Evolutionary conservation across 2,329 filamentous ascomycete species (phyloP), one percentile per base, ranked within the genome.

Genomic region (Aspergillus terreus): DNA sequence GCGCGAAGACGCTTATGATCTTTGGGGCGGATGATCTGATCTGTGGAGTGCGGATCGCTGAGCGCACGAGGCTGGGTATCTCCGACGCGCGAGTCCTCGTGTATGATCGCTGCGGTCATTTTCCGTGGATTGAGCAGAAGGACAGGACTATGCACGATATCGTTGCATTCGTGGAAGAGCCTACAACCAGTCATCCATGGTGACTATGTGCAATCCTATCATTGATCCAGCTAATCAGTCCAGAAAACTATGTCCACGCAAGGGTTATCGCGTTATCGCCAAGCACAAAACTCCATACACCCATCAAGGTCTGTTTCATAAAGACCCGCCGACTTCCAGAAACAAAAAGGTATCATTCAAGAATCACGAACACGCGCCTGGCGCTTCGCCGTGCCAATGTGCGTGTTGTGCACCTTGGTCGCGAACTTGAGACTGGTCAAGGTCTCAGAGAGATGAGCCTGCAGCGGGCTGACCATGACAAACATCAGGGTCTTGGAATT

Each of bases 401-500:
- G 90, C 23, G 91, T 95, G 68, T 95, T 95, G 74, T 71, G 66
- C 49, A 91, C 91, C 81, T 96, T 97, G 32, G 90, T 95, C 14
- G 94, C 94, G 72, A 99, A 99, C 65, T 94, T 87, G 71, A 99
- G 78, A 78, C 91, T 96, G 42, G 92, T 96, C 68, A 96, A 78
- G 3, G 92, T 96, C 78, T 99, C 94, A 64, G 87, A 88, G 58
- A 96, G 77, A 75, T 97, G 94, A 5, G 85, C 88, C 75, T 95
- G 89, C 53, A 97, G 77, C 32, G 94, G 94, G 61, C 88, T 94
- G 51, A 96, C 88, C 92, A 97, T 97, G 69, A 97, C 90, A 70
- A 99, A 96, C 94, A 99, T 99, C 63, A 99, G 85, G 0, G 94
- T 99, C 75, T 96, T 95, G 61, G 88, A 94, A 71, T 96, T 96